phyloP scores from a whole-genome alignment of 1,284 basidiomycete genomes.

The Hemileia vastatrix region DNA sequence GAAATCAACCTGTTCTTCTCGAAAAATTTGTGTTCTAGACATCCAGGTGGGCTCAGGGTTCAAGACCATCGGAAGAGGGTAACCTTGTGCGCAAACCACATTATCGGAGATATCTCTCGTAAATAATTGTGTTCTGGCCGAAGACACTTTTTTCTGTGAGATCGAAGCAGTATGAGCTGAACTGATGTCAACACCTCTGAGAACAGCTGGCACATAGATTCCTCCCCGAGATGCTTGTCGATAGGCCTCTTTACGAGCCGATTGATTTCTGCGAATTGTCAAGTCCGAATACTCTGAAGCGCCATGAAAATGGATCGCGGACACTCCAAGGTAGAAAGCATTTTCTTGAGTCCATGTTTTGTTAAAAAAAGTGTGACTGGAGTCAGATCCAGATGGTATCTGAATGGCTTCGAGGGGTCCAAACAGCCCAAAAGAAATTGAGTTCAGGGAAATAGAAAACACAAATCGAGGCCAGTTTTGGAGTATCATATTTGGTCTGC shows the following conservation, averaged over 20 bases:
- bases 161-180: constrained; percentile 8
- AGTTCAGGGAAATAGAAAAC: constrained; percentile 9
- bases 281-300: constrained; percentile 20
- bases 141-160: constrained; percentile 1
- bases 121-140: no score
- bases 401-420: constrained; percentile 8
- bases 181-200: constrained; percentile 8
- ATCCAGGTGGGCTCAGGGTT: constrained; percentile 1
- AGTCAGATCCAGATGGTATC: no score
- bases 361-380: no score
- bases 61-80: constrained; percentile 14
- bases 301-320: constrained; percentile 18
- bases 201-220: constrained; percentile 7
- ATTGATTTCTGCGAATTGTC: no score
- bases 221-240: no score
- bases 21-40: constrained; percentile 18
- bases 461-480: constrained; percentile 19
- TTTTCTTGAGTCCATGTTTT: no score
- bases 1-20: constrained; percentile 18
- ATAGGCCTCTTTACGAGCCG: no score
- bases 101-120: no score
- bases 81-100: constrained; percentile 11
- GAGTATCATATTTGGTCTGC: no score
- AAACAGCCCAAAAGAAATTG: constrained; percentile 14
- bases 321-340: no score